Conservation (phyloP, 768 basidiomycete genomes). For the Collybia sordida region DNA sequence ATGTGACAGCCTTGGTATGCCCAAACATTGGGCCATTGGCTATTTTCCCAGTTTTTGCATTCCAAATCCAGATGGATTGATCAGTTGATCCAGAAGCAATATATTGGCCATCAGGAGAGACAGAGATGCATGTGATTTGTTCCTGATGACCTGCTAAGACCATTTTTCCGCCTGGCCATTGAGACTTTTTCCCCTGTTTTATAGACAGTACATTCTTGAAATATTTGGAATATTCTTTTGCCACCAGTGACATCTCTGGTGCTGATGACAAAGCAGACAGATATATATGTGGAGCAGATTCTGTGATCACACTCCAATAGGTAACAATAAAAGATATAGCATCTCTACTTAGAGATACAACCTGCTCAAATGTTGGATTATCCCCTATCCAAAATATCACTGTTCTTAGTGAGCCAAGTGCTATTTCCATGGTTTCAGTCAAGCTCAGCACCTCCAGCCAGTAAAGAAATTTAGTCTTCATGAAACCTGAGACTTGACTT, state of each 20-base stretch:
- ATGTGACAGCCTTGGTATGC: neutral
- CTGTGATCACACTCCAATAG: neutral
- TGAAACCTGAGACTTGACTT: neutral
- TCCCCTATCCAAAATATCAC: neutral
- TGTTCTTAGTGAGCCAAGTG: neutral
- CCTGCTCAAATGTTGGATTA: no score
- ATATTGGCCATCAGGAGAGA: conserved; percentile 5
- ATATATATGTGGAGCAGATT: neutral
- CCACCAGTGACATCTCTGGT: neutral
- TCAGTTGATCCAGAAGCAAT: conserved; percentile 4
- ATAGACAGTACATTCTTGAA: neutral
- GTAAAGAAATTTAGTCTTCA: neutral
- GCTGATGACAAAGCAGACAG: neutral
- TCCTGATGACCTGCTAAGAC: neutral
- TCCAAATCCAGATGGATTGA: neutral
- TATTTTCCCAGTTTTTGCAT: neutral
- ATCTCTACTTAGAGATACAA: neutral
- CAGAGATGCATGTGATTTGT: neutral
- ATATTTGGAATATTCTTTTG: neutral
- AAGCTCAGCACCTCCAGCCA: conserved; percentile 1
- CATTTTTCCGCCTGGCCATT: neutral
- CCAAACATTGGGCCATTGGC: neutral
- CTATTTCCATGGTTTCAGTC: neutral
- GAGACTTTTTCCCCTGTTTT: neutral
- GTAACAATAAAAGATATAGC: neutral